Evolutionary conservation across 1,284 basidiomycete genomes (phyloP), one percentile per base, ranked within the genome.

Genomic region (Irpex sp.): DNA sequence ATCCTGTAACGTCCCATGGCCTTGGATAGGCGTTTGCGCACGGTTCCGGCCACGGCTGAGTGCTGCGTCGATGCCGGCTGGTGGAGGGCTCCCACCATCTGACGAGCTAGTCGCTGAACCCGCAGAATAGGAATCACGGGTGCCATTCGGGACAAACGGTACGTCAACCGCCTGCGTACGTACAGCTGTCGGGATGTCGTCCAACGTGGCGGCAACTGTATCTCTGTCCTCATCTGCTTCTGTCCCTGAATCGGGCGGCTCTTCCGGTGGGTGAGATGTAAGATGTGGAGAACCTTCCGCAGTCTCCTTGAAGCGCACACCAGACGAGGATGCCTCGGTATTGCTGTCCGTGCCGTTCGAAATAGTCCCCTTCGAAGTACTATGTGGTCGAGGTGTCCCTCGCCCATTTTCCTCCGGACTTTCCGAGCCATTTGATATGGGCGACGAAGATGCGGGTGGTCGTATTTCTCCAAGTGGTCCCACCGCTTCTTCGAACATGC

Each of bases 1-100:
- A 35, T 71, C 75, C 50, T 73, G 60, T 0, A 72, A 66, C 0
- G 74, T 46, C 17, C 54, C 79, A 64, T 82, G 80, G 35, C 82
- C 83, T 59, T 84, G 85, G 4, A 87, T 78, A 1, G 87, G 87
- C 4, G 85, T 86, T 69, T 81, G 76, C 5, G 77, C 77, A 19
- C 82, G 77, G 65, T 81, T 82, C 47, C 87, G 77, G 4, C 87
- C 87, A 26, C 86, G 76, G 17, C 67, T 73, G 50, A 78, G 64
- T 51, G 72, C 71, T 0, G 74, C 72, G 15, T 71, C 72, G 0
- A 81, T 67, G 61, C 77, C 78, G 43, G 79, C 78, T 1, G 75
- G 74, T n/a, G 57, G 58, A 13, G 63, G 63, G 19, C 80, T 75
- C 60, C 83, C 83, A 2, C 81, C 81, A 47, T 83, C 80, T 6